Evolutionary conservation across 75 land plant species (phyloP).

Genomic region (Pinus albicaulis): DNA sequence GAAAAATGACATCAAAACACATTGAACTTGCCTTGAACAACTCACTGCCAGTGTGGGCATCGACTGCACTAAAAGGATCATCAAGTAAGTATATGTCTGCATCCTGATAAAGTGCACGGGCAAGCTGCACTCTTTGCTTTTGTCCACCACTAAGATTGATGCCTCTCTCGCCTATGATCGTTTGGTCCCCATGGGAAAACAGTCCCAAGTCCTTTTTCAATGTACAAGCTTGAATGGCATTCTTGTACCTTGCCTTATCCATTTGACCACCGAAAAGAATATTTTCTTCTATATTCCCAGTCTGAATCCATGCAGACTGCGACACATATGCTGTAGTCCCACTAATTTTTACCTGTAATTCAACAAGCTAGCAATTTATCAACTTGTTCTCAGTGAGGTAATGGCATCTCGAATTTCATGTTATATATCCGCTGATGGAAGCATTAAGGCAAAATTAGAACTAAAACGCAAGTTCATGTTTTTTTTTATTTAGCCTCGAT

Average conservation of each 20-base stretch:
- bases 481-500: too few species aligned
- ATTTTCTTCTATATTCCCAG: constrained; percentile 38
- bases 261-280: constrained; percentile 33
- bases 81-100: constrained; percentile 58
- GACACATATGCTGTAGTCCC: constrained; percentile 42
- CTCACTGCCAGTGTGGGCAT: constrained; percentile 47
- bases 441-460: too few species aligned
- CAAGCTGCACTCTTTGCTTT: constrained; percentile 64
- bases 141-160: constrained; percentile 42
- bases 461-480: too few species aligned
- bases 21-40: constrained; percentile 36
- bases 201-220: constrained; percentile 30
- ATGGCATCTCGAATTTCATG: too few species aligned
- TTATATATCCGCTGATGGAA: too few species aligned
- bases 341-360: neutral
- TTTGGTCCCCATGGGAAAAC: constrained; percentile 35
- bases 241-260: constrained; percentile 21
- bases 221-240: constrained; percentile 25
- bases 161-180: constrained; percentile 47
- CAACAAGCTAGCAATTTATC: too few species aligned
- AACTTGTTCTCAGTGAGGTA: too few species aligned
- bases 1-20: neutral
- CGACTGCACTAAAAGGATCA: constrained; percentile 66
- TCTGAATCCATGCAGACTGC: constrained; percentile 43
- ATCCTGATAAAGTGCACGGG: constrained; percentile 59